Evolutionary conservation across 2,329 filamentous ascomycete genomes (phyloP).

Genomic region (Neofusicoccum laricinum): DNA sequence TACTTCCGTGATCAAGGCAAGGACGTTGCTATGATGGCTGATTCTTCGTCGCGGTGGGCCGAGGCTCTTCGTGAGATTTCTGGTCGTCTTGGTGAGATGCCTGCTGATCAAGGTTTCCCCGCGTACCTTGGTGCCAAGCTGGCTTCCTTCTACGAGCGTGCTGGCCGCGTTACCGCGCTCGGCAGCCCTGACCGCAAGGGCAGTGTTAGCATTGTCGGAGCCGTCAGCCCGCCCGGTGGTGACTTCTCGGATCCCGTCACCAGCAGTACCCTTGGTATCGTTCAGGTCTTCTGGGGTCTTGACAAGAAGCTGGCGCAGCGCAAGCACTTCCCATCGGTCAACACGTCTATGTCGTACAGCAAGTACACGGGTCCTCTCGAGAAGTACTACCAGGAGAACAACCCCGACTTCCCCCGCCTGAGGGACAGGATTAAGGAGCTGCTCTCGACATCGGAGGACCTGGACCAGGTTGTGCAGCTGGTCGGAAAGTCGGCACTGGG

Average conservation of each 20-base stretch:
- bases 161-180: slow-evolving; percentile 78
- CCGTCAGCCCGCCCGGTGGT: slow-evolving; percentile 94
- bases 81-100: slow-evolving; percentile 98
- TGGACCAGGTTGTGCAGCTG: slow-evolving; percentile 97
- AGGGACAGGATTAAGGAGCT: slow-evolving; percentile 92
- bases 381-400: slow-evolving; percentile 90
- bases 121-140: slow-evolving; percentile 96
- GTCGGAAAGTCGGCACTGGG: slow-evolving; percentile 96
- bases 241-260: slow-evolving; percentile 99
- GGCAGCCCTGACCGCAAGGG: slow-evolving; percentile 86
- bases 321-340: slow-evolving; percentile 99
- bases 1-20: slow-evolving; percentile 98
- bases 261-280: slow-evolving; percentile 87
- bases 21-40: slow-evolving; percentile 99
- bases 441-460: slow-evolving; percentile 89
- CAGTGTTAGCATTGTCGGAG: slow-evolving; percentile 95
- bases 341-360: slow-evolving; percentile 90
- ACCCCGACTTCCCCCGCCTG: slow-evolving; percentile 88
- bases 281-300: slow-evolving; percentile 99
- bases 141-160: slow-evolving; percentile 98
- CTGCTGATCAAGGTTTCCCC: slow-evolving; percentile 98
- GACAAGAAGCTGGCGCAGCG: slow-evolving; percentile 99
- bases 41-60: slow-evolving; percentile 96
- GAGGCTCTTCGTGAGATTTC: slow-evolving; percentile 98
- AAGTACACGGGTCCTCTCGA: slow-evolving; percentile 91